A percentile compares a stretch with the other conserved stretches of the same genome.
Conservation (phyloP, 805 yeast species). For the Metschnikowia shivogae region DNA sequence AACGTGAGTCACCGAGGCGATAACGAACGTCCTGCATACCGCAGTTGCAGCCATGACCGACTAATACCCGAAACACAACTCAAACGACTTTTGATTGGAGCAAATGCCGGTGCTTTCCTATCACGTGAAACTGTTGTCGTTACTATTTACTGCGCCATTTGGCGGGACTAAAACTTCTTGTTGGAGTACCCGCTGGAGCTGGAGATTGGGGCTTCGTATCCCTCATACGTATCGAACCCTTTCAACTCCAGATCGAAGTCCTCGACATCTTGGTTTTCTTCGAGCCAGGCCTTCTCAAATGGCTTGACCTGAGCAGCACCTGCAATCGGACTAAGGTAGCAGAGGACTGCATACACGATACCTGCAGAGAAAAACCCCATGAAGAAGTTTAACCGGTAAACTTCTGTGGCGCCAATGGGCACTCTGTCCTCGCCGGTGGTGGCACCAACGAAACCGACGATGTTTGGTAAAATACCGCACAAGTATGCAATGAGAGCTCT, state of each 20-base stretch:
- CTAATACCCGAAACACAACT: too few species aligned
- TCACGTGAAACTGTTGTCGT: background rate
- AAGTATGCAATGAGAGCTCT: constrained; percentile 78
- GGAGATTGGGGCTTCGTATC: constrained; percentile 15
- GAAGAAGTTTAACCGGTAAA: constrained; percentile 72
- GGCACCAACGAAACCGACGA: constrained; percentile 85
- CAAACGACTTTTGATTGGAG: too few species aligned
- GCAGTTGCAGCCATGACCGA: background rate
- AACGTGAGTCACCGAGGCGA: constrained; percentile 7
- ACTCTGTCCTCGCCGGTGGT: constrained; percentile 60
- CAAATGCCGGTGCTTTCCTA: background rate
- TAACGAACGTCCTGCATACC: background rate
- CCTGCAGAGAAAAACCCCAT: constrained; percentile 66
- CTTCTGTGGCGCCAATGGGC: constrained; percentile 71
- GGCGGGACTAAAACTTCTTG: background rate
- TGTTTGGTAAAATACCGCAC: constrained; percentile 76
- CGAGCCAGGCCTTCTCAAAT: constrained; percentile 57
- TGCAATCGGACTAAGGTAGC: constrained; percentile 49
- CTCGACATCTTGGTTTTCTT: constrained; percentile 61
- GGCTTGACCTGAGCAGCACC: constrained; percentile 32
- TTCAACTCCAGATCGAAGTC: constrained; percentile 47
- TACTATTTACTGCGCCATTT: too few species aligned
- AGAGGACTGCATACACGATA: constrained; percentile 49
- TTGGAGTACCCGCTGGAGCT: constrained; percentile 5
- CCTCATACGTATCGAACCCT: constrained; percentile 24